Base-by-base conservation (phyloP, 169 alveolate species). In the Cryptosporidium meleagridis region DNA sequence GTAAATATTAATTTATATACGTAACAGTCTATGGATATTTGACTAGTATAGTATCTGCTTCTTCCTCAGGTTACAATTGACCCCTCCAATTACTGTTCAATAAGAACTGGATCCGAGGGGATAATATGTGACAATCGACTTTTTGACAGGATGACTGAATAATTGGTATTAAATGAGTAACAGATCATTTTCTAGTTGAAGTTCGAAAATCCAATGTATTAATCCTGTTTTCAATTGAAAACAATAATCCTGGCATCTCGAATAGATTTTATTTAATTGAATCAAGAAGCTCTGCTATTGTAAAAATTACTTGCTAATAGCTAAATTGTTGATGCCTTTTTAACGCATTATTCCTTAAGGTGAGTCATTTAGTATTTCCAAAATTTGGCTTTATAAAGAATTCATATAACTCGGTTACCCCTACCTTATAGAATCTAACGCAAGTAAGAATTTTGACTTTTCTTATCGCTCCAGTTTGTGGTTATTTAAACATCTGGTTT, bases 41-140 rank as follows among this genome's bases (percentile, higher is more conserved):
- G 89, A 80, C 89, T 80, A 61, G 89, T 80, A 80, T 80, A 80
- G 89, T 80, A 80, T 80, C 89, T 80, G 89, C 62, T 62, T 62
- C 89, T 80, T 59, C 89, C 80, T 59, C 73, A 44, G 72, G 89
- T 80, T 80, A 80, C 89, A 80, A 80, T 65, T 80, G 89, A 80
- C 89, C 89, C 89, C 89, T 80, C 89, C 89, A 80, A 80, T 65
- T 62, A 62, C 89, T 45, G 89, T 41, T 44, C 52, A 37, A 41
- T 37, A 44, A 41, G 48, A 44, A 62, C 39, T 41, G 75, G 65
- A 62, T 59, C 75, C 75, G 89, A 65, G 89, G 89, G 80, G 80
- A 80, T 51, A 80, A 31, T 80, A 44, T 62, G 65, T 80, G 75
- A 80, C 89, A 67, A 80, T 80, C 89, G 80, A 80, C 89, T 44